Conservation (phyloP, 352 stramenopile genomes). For the Globisporangium recalcitrans region DNA sequence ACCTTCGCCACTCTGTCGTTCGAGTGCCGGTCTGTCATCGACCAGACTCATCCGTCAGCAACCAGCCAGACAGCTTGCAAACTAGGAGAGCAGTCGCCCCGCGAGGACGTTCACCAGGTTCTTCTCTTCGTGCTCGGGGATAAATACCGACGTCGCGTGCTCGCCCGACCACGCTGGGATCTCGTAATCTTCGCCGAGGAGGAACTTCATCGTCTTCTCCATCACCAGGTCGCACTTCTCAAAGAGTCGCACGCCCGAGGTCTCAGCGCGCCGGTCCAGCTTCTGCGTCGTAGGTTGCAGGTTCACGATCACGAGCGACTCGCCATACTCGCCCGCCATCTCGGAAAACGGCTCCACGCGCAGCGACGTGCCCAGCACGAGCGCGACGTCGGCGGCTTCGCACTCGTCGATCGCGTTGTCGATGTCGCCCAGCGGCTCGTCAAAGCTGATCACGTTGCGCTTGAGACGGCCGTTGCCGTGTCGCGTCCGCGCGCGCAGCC, state of each 20-base stretch:
- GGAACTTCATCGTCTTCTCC: constrained; percentile 65
- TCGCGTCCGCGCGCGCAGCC: constrained; percentile 56
- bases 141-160: constrained; percentile 56
- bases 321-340: constrained; percentile 74
- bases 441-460: constrained; percentile 76
- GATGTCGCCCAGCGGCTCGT: constrained; percentile 76
- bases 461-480: constrained; percentile 73
- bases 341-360: constrained; percentile 76
- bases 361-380: constrained; percentile 75
- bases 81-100: constrained; percentile 41
- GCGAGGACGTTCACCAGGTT: constrained; percentile 77
- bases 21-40: neutral
- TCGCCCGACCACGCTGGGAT: constrained; percentile 56
- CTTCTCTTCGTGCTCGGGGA: constrained; percentile 64
- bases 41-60: too few species aligned
- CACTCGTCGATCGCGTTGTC: constrained; percentile 77
- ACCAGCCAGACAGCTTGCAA: too few species aligned
- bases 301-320: constrained; percentile 73
- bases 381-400: constrained; percentile 64
- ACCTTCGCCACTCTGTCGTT: neutral
- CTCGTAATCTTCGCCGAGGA: constrained; percentile 51
- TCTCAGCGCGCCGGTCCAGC: constrained; percentile 60
- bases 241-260: constrained; percentile 63
- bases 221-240: constrained; percentile 75
- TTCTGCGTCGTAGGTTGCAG: constrained; percentile 65